Evolutionary conservation across 768 basidiomycete species (phyloP), one percentile per base, ranked within the genome.

Genomic region (Scleroderma citrinum): DNA sequence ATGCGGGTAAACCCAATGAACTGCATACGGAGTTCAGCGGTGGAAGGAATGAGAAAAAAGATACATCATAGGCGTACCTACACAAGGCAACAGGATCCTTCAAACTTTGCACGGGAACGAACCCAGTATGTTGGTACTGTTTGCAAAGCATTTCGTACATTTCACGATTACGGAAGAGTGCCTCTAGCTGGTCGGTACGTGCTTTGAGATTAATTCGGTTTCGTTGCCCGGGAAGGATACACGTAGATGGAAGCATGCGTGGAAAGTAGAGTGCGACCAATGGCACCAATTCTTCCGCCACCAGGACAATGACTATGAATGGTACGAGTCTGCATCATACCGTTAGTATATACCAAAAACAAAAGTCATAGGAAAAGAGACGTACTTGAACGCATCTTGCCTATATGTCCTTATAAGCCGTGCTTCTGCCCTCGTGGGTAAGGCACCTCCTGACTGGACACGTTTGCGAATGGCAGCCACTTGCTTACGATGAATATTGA

Each of bases 181-280:
- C 69, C 5, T 68, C 58, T 13, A 78, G 71, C 57, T 82, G 69
- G 48, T 59, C 65, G 32, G 78, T 60, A 66, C 75, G 56, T 59
- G 74, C 64, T 69, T 81, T 73, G 63, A 74, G 53, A 63, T 72
- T 60, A 69, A 85, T 72, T 69, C 92, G 69, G 71, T 84, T 63
- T 60, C 72, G 80, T 68, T 93, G 91, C 12, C 85, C 82, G 2
- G 91, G 87, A 5, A 93, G 76, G 47, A 92, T 75, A 60, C 89
- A 92, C 0, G 91, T 92, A 3, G 89, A 92, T 1, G 91, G 91
- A 23, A 93, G 79, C 71, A 90, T 76, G 60, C 77, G 80, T 2
- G 91, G 91, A n/a, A 80, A 82, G 59, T 88, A 92, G 52, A 93
- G 78, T 23, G 88, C 88, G 53, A 92, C 78, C 53, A 93, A 74